These are phyloP conservation scores for Colletotrichum karsti DNA, from an alignment of 2,329 filamentous ascomycete species.

Conservation along the genomic window DNA sequence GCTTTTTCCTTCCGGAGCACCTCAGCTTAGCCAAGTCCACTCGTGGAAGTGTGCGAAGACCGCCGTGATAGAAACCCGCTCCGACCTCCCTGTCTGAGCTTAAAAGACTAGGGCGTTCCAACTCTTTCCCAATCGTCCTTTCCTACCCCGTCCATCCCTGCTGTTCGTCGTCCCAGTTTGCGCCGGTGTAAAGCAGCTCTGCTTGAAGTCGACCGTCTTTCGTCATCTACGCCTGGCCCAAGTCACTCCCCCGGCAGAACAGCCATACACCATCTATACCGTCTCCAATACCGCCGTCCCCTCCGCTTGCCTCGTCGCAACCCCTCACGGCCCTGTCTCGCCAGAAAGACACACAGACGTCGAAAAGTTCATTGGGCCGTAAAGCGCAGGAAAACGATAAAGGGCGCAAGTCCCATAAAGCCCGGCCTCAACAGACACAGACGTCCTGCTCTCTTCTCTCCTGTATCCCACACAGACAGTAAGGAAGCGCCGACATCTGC, in stretches of 20 bases:
- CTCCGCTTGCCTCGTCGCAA: slow-evolving; percentile 3
- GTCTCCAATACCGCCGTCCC: neutral
- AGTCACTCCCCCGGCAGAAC: neutral
- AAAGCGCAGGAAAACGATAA: neutral
- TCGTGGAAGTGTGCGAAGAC: neutral
- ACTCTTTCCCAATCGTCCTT: neutral
- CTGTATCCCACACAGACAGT: slow-evolving; percentile 6
- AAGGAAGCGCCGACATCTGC: slow-evolving; percentile 2
- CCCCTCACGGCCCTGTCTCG: slow-evolving; percentile 22
- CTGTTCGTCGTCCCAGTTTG: neutral
- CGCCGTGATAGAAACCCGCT: slow-evolving; percentile 18
- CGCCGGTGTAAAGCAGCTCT: neutral
- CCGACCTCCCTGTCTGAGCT: slow-evolving; percentile 21
- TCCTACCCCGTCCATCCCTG: slow-evolving; percentile 5
- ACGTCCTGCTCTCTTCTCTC: neutral
- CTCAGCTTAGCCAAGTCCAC: no score
- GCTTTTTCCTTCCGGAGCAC: no score
- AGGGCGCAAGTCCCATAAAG: slow-evolving; percentile 21
- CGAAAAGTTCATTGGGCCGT: neutral
- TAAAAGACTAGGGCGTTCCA: slow-evolving; percentile 10
- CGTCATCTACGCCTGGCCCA: slow-evolving; percentile 10
- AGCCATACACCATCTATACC: neutral
- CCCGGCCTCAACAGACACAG: slow-evolving; percentile 21
- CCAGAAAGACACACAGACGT: slow-evolving; percentile 21
- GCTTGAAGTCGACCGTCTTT: neutral